Conservation (phyloP, 306 rosid species). For the Medicago arabica region DNA sequence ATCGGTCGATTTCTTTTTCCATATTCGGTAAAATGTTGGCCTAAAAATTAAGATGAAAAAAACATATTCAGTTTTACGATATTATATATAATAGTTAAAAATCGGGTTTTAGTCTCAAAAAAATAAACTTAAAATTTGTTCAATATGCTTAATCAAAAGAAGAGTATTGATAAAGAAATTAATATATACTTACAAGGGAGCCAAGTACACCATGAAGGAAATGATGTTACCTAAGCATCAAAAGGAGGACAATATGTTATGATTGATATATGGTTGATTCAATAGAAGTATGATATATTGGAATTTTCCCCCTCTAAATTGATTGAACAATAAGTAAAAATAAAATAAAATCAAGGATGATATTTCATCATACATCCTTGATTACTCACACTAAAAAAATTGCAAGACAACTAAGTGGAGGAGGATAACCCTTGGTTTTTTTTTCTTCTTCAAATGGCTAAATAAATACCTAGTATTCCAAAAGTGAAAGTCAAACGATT, state of each 20-base stretch:
- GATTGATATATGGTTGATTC: background rate
- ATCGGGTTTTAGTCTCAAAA: too few species aligned
- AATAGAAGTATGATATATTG: too few species aligned
- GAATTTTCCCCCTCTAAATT: too few species aligned
- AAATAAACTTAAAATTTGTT: too few species aligned
- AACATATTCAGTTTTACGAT: background rate
- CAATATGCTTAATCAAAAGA: background rate
- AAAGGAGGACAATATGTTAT: slow-evolving; percentile 2
- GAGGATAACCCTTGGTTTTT: too few species aligned
- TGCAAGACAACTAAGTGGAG: too few species aligned
- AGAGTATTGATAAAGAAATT: too few species aligned
- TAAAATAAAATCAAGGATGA: background rate
- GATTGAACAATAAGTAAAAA: too few species aligned
- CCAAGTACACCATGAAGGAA: slow-evolving; percentile 76
- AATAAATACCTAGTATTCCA: background rate
- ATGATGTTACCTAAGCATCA: slow-evolving; percentile 66
- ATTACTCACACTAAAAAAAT: background rate
- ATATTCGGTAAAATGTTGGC: slow-evolving; percentile 73
- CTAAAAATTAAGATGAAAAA: slow-evolving; percentile 43
- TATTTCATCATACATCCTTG: background rate
- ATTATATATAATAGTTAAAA: background rate
- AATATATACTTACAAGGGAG: slow-evolving; percentile 74
- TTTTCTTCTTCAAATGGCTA: too few species aligned
- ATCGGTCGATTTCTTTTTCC: slow-evolving; percentile 67
- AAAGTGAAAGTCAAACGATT: background rate